phyloP scores from a whole-genome alignment of 208 protist species.

The Trypanosoma vivax region DNA sequence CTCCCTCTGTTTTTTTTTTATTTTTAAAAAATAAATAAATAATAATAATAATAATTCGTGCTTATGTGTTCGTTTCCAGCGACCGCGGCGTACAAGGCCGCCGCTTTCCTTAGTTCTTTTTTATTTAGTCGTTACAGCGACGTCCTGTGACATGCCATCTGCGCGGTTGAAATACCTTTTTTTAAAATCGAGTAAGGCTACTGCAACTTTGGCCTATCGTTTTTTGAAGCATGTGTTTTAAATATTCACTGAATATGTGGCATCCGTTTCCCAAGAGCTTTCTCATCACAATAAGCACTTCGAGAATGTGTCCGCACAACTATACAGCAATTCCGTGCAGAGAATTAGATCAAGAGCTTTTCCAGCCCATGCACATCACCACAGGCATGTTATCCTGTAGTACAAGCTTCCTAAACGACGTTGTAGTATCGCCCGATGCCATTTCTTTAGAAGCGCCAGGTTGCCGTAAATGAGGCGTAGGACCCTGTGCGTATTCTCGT shows the following conservation, averaged over 20 bases:
- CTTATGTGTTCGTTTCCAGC: too few relatives aligned
- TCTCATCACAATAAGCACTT: constrained; percentile 6
- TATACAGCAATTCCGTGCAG: constrained; percentile 18
- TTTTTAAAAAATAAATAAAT: too few relatives aligned
- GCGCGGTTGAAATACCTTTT: too few relatives aligned
- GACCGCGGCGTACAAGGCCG: too few relatives aligned
- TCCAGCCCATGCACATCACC: constrained; percentile 5
- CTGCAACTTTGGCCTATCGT: too few relatives aligned
- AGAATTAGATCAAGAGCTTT: constrained; percentile 18
- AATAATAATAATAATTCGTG: too few relatives aligned
- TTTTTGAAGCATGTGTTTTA: constrained; percentile 22
- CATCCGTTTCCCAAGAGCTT: constrained; percentile 27
- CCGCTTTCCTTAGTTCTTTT: too few relatives aligned
- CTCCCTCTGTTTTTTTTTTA: too few relatives aligned
- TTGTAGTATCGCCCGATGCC: constrained; percentile 11
- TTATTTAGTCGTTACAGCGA: too few relatives aligned
- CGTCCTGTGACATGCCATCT: too few relatives aligned
- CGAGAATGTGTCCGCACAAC: constrained; percentile 6
- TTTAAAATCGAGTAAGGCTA: too few relatives aligned
- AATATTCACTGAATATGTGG: constrained; percentile 26
- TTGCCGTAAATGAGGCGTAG: constrained; percentile 61
- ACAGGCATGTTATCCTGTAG: constrained; percentile 17
- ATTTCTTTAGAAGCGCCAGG: constrained; percentile 32
- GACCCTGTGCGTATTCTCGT: constrained; percentile 60
- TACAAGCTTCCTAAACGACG: constrained; percentile 18